These are phyloP conservation scores for Acacia pycnantha DNA, from an alignment of 331 rosid species.

Conservation along the genomic window DNA sequence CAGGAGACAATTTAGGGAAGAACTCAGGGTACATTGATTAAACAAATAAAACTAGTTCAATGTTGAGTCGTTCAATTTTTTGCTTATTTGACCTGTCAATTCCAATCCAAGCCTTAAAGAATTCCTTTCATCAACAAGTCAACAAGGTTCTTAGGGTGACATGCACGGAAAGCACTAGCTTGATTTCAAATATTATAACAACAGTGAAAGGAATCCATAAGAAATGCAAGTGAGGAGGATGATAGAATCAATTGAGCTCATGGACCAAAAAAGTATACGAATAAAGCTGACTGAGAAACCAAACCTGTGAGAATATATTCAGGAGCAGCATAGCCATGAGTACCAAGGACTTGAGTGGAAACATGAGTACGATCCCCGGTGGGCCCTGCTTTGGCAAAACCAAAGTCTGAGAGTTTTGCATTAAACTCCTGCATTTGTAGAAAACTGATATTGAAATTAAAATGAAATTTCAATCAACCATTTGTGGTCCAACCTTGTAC, in stretches of 20 bases:
- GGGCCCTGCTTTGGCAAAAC: conserved; percentile 67
- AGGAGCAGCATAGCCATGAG: conserved; percentile 63
- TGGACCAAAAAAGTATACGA: conserved; percentile 8
- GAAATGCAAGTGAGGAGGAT: background rate
- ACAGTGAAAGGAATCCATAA: background rate
- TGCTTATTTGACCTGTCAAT: conserved; percentile 8
- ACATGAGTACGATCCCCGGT: conserved; percentile 52
- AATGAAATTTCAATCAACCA: conserved; percentile 13
- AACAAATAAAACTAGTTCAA: background rate
- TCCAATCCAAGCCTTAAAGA: background rate
- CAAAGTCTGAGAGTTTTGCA: conserved; percentile 62
- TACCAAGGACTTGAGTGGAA: conserved; percentile 57
- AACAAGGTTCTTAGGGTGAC: background rate
- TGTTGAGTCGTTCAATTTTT: background rate
- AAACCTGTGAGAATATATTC: conserved; percentile 59
- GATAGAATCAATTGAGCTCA: background rate
- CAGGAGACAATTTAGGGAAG: background rate
- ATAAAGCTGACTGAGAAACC: background rate
- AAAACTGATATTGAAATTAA: conserved; percentile 19
- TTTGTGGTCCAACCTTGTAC: background rate
- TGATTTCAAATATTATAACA: background rate
- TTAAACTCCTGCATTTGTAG: conserved; percentile 64
- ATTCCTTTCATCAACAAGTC: conserved; percentile 7
- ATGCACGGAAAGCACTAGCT: conserved; percentile 1
- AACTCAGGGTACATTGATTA: background rate